A percentile compares a stretch with the other conserved stretches of the same genome.
phyloP scores from a whole-genome alignment of 177 flowering plant species.

The Viscum album region DNA sequence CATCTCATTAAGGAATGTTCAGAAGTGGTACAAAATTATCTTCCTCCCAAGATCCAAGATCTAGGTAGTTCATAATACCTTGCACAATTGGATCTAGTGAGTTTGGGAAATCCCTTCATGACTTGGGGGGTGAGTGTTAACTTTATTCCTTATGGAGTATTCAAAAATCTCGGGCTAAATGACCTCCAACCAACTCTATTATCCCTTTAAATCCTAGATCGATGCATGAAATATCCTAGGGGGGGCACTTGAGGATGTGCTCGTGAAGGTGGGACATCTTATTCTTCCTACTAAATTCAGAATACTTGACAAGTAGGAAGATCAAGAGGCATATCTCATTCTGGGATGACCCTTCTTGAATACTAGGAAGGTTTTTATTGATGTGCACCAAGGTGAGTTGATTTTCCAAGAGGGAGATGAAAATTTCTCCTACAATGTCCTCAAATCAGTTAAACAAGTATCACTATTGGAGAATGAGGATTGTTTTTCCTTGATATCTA shows the following conservation, averaged over 20 bases:
- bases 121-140: neutral
- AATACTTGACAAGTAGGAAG: neutral
- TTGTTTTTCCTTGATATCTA: neutral
- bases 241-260: neutral
- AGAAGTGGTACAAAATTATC: neutral
- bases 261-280: neutral
- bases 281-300: neutral
- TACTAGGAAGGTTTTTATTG: neutral
- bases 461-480: neutral
- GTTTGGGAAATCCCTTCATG: neutral
- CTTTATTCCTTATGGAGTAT: neutral
- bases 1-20: neutral
- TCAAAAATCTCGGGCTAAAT: neutral
- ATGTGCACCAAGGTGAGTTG: neutral
- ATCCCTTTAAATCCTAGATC: neutral
- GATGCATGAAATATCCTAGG: neutral
- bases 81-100: neutral
- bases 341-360: neutral
- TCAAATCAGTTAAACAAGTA: neutral
- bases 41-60: neutral
- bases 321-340: neutral
- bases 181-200: neutral
- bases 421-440: neutral
- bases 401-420: neutral
- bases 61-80: neutral